phyloP scores from a whole-genome alignment of 164 flowering plant species.

The Liquidambar formosana region DNA sequence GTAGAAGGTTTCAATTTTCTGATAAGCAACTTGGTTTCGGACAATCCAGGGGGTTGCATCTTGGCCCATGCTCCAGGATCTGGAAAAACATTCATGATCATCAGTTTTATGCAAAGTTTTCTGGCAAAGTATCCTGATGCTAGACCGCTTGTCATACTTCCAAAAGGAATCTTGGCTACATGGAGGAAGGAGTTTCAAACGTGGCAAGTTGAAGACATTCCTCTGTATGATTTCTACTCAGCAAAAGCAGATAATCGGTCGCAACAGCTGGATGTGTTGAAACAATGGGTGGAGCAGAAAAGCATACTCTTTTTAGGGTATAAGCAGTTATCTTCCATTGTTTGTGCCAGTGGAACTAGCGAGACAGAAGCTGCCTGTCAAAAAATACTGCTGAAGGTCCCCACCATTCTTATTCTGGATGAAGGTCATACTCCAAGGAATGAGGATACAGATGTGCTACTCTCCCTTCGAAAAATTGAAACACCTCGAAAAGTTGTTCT shows the following conservation, averaged over 20 bases:
- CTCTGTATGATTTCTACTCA: constrained; percentile 72
- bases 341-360: constrained; percentile 39
- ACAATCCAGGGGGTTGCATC: constrained; percentile 88
- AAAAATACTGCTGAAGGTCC: constrained; percentile 59
- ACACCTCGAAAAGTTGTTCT: constrained; percentile 87
- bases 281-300: constrained; percentile 61
- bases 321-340: constrained; percentile 74
- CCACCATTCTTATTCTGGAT: constrained; percentile 77
- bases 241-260: constrained; percentile 62
- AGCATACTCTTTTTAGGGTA: constrained; percentile 84
- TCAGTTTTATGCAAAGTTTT: constrained; percentile 87
- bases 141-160: constrained; percentile 76
- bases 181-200: constrained; percentile 83
- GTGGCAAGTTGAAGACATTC: constrained; percentile 84
- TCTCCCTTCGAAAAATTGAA: constrained; percentile 64
- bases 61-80: constrained; percentile 98
- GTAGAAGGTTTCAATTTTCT: constrained; percentile 88
- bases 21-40: constrained; percentile 61
- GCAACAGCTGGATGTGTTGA: constrained; percentile 70
- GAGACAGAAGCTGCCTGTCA: constrained; percentile 46
- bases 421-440: constrained; percentile 96
- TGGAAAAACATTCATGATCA: constrained; percentile 92
- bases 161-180: constrained; percentile 70
- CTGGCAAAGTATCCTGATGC: constrained; percentile 73
- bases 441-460: constrained; percentile 61